phyloP scores from a whole-genome alignment of 768 basidiomycete species.

The Hygrophorus russula region DNA sequence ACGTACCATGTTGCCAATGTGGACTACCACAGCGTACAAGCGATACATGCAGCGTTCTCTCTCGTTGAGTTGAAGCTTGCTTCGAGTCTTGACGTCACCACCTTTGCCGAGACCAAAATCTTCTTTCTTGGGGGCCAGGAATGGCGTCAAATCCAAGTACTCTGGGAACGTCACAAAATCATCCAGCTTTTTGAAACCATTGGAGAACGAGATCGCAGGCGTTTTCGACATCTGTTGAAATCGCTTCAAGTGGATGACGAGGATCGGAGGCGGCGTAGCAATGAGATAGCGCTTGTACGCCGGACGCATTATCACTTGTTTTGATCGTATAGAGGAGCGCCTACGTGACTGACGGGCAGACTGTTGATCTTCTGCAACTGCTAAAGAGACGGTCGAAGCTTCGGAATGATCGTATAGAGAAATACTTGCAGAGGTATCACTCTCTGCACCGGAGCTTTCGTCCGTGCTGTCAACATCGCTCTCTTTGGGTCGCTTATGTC shows the following conservation, averaged over 20 bases:
- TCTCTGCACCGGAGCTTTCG: slow-evolving; percentile 33
- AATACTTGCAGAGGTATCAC: slow-evolving; percentile 25
- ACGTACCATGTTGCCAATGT: slow-evolving; percentile 79
- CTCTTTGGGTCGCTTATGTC: slow-evolving; percentile 6
- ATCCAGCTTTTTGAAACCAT: slow-evolving; percentile 81
- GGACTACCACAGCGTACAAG: slow-evolving; percentile 75
- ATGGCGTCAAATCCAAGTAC: slow-evolving; percentile 74
- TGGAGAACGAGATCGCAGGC: slow-evolving; percentile 49
- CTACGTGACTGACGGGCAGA: background rate
- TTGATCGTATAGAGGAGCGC: slow-evolving; percentile 15
- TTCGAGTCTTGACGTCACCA: slow-evolving; percentile 4
- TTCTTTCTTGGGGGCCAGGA: slow-evolving; percentile 71
- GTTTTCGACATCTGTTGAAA: slow-evolving; percentile 79
- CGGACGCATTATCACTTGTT: slow-evolving; percentile 66
- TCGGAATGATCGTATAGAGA: slow-evolving; percentile 16
- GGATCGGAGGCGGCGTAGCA: slow-evolving; percentile 70
- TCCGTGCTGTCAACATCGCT: slow-evolving; percentile 15
- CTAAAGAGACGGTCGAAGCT: slow-evolving; percentile 4
- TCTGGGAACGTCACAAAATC: slow-evolving; percentile 89
- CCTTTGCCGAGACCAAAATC: slow-evolving; percentile 46
- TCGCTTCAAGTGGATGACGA: slow-evolving; percentile 88
- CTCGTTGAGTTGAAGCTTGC: slow-evolving; percentile 17
- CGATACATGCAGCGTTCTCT: slow-evolving; percentile 46
- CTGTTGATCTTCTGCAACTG: slow-evolving; percentile 9
- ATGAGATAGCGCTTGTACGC: slow-evolving; percentile 96